Base-by-base conservation (phyloP, 73 alveolate genomes). In the Paramecium primaurelia region DNA sequence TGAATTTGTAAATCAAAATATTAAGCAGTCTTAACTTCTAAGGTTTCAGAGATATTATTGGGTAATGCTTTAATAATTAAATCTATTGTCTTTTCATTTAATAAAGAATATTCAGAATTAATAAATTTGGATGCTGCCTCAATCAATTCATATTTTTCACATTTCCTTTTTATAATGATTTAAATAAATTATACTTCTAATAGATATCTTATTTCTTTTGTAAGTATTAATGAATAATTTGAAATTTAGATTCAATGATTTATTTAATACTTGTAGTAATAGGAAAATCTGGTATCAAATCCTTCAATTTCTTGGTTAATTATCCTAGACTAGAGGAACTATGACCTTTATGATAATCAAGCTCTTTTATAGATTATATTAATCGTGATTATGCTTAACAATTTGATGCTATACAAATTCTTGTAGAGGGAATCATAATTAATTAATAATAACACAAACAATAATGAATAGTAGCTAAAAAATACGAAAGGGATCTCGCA, bases 401-500 rank as follows among this genome's bases (percentile, higher is more conserved):
- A 80, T 12, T 44, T 18, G 91, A 49, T 20, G 91, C 30, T 10
- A 44, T 49, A 80, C 54, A 45, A 25, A 80, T 22, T 47, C 77
- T 25, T 3, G 77, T 80, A 38, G 77, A 80, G 9, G 58, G 18
- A 64, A 59, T 59, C 77, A 59, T 59, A 18, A 59, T 14, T 59
- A 49, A 49, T 49, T 49, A 49, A 49, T 49, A 49, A 49, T 8
- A 32, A 71, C 28, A 38, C 58, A 71, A 18, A 28, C 7, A 28
- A 32, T 28, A 64, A 64, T 64, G 84, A 64, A 64, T 64, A 64
- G 84, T 32, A 64, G 84, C 84, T 8, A 64, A 37, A 73, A 73
- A 73, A 73, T 73, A 40, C 6, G 91, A 20, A 80, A 80, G 54
- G 91, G 91, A 20, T 80, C 91, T 26, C 49, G 91, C 25, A 80